These are phyloP conservation scores for Sphaerobolus stellatus DNA, from an alignment of 1,284 basidiomycete species.

Conservation along the genomic window DNA sequence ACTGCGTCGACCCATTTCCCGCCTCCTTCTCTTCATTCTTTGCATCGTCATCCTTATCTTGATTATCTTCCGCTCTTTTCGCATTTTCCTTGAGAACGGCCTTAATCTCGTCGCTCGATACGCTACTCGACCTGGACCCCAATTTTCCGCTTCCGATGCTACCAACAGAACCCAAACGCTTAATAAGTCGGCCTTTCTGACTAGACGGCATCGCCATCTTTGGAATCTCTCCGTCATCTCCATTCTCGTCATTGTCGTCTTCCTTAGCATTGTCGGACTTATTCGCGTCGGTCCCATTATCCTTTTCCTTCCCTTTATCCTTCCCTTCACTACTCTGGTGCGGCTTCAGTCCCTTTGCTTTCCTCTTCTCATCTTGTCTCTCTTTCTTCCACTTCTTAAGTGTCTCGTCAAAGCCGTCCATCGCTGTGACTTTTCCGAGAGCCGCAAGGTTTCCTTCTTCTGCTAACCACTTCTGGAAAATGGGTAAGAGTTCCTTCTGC, in stretches of 20 bases:
- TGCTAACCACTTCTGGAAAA: conserved; percentile 37
- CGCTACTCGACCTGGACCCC: not conserved
- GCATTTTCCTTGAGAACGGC: not conserved
- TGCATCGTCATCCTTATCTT: conserved; percentile 1
- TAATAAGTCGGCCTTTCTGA: too few species aligned
- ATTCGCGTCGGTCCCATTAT: not conserved
- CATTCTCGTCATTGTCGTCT: too few species aligned
- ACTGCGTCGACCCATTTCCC: too few species aligned
- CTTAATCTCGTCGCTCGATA: not conserved
- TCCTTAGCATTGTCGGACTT: not conserved
- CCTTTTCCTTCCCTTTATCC: not conserved
- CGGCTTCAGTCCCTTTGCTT: not conserved
- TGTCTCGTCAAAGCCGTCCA: conserved; percentile 26
- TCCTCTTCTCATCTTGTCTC: conserved; percentile 27
- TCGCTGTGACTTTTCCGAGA: conserved; percentile 32
- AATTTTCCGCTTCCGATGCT: not conserved
- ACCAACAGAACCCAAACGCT: not conserved
- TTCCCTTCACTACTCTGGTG: not conserved
- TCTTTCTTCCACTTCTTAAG: conserved; percentile 32
- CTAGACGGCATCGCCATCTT: not conserved
- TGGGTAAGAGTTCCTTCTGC: conserved; percentile 38
- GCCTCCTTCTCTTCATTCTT: not conserved
- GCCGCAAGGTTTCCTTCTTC: conserved; percentile 30
- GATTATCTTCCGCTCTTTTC: not conserved
- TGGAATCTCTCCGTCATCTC: not conserved